Evolutionary conservation across 768 basidiomycete genomes (phyloP).

Genomic region (Termitomyces sp.): DNA sequence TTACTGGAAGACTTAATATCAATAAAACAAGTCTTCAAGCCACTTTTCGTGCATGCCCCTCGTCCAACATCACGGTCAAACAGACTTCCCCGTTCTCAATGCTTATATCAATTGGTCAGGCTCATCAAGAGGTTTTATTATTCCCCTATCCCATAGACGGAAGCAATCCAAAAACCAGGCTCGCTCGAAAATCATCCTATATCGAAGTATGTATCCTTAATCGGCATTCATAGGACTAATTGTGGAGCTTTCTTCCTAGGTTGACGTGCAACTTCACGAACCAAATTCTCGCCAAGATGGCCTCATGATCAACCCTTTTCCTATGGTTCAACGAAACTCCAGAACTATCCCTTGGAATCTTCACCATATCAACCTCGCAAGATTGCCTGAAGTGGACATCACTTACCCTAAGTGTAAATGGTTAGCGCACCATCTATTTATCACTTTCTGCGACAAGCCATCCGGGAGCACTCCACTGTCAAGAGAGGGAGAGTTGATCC

Average conservation of each 20-base stretch:
- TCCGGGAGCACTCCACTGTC: not conserved
- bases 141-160: conserved; percentile 42
- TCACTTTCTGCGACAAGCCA: conserved; percentile 18
- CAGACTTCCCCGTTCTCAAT: conserved; percentile 28
- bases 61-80: conserved; percentile 10
- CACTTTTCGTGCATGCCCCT: conserved; percentile 12
- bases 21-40: conserved; percentile 10
- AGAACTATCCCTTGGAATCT: conserved; percentile 21
- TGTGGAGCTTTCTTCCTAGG: not conserved
- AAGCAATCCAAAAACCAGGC: conserved; percentile 28
- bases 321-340: conserved; percentile 11
- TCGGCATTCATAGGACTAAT: not conserved
- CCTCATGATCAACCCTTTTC: conserved; percentile 19
- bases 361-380: conserved; percentile 26
- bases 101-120: conserved; percentile 20
- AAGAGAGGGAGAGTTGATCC: not conserved
- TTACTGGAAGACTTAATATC: conserved; percentile 19
- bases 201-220: conserved; percentile 29
- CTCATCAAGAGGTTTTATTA: conserved; percentile 17
- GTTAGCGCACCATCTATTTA: conserved; percentile 17
- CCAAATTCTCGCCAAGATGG: not conserved
- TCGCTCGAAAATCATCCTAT: conserved; percentile 52
- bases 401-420: conserved; percentile 12
- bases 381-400: conserved; percentile 15
- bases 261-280: conserved; percentile 3